Base-by-base conservation (phyloP, 2,329 filamentous ascomycete species). In the Aspergillus novoparasiticus region DNA sequence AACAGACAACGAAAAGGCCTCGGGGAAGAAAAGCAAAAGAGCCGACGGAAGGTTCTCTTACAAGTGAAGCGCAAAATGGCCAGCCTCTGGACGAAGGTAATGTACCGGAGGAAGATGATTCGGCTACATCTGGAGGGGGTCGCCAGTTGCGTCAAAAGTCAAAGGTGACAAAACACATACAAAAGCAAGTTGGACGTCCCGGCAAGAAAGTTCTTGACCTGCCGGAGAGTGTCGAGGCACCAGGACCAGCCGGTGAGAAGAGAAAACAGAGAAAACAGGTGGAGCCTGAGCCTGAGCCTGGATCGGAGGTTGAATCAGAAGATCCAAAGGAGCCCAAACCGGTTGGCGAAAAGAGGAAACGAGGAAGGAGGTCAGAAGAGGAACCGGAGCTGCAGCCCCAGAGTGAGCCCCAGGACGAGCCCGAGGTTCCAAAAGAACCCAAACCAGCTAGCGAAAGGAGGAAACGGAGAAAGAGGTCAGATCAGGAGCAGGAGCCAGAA, bases 121-220 rank as follows among this genome's bases (percentile, higher is more conserved):
- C 28, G 43, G 48, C 53, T 45, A n/a, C 10, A 26, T 39, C 46
- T 26, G 50, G 61, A 36, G 48, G 32, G 43, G 50, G 23, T 14
- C 51, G 39, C 23, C 30, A 30, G 14, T 21, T 58, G 21, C 46
- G 60, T 16, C 61, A 56, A 10, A 56, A 61, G 45, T 41, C 41
- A 34, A 69, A 62, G 53, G 63, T 60, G 54, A 56, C 59, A 36
- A 58, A 60, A 23, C 60, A 60, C 45, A 59, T 54, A 28, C 57
- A 59, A 59, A 69, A 63, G 23, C 68, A 67, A 43, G 67, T 62
- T 57, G 66, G 67, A 36, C 66, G 64, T 28, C 61, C 63, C 14
- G 48, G 34, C 41, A 68, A 62, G 57, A 60, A 60, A 34, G 23
- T 41, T 16, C 19, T 28, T 11, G 39, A 19, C 11, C 26, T 56